Percentiles rank a stretch among this genome's conserved stretches.
These are phyloP conservation scores for Brassica incana DNA, from an alignment of 345 rosid genomes.

Conservation along the genomic window DNA sequence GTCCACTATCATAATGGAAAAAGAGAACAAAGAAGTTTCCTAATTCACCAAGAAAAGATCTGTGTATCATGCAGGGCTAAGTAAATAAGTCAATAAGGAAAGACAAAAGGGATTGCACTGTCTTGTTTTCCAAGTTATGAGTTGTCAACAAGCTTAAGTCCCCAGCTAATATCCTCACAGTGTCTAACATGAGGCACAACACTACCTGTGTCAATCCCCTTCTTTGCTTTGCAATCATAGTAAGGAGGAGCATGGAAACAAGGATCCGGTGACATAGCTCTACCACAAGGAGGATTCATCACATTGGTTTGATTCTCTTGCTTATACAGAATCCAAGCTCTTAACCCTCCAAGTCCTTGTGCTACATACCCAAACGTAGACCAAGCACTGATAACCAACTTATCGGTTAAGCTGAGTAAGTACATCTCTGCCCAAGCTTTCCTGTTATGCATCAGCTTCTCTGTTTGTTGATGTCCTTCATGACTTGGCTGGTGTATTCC, in stretches of 20 bases:
- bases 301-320: constrained; percentile 47
- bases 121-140: constrained; percentile 22
- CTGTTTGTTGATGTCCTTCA: constrained; percentile 65
- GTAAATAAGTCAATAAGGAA: not conserved
- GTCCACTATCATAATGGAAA: not conserved
- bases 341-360: constrained; percentile 68
- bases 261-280: constrained; percentile 72
- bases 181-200: constrained; percentile 64
- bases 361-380: constrained; percentile 82
- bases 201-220: constrained; percentile 54
- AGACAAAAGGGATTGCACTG: not conserved
- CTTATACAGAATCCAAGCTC: constrained; percentile 71
- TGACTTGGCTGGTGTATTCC: constrained; percentile 72
- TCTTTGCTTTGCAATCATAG: constrained; percentile 65
- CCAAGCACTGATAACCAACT: constrained; percentile 67
- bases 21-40: not conserved
- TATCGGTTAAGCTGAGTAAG: constrained; percentile 59
- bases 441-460: constrained; percentile 54
- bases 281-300: constrained; percentile 53
- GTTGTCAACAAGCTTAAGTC: constrained; percentile 63
- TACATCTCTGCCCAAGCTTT: constrained; percentile 81
- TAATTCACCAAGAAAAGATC: not conserved
- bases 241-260: constrained; percentile 82
- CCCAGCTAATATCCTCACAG: constrained; percentile 79
- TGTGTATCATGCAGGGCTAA: not conserved